Conservation (phyloP, 2,329 filamentous ascomycete species). For the Fusarium albosuccineum region DNA sequence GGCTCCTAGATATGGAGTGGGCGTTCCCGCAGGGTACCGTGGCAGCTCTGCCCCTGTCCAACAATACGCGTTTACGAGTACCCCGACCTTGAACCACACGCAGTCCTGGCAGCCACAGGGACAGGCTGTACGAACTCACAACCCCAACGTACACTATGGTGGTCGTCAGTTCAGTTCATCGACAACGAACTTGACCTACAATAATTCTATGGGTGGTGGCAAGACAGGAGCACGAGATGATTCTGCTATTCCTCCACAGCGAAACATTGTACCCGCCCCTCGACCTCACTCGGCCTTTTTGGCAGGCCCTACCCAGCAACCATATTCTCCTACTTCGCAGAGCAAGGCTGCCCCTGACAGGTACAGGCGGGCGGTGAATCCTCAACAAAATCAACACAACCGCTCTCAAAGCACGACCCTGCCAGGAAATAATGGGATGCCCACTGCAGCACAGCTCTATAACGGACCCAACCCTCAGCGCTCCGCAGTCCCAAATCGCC, state of each 20-base stretch:
- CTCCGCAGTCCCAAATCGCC: conserved; percentile 57
- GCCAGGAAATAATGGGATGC: conserved; percentile 43
- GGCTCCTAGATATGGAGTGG: conserved; percentile 50
- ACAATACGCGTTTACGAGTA: conserved; percentile 81
- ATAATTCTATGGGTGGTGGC: conserved; percentile 51
- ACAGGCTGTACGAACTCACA: conserved; percentile 36
- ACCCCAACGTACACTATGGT: conserved; percentile 46
- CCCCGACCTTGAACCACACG: conserved; percentile 72
- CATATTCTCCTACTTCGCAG: conserved; percentile 57
- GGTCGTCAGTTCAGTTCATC: conserved; percentile 55
- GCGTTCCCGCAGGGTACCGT: conserved; percentile 64
- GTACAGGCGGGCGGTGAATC: conserved; percentile 73
- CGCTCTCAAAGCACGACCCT: conserved; percentile 54
- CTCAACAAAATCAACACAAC: conserved; percentile 50
- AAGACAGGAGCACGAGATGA: conserved; percentile 66
- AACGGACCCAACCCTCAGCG: conserved; percentile 46
- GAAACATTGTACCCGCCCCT: conserved; percentile 55
- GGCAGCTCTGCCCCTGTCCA: conserved; percentile 72
- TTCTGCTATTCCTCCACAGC: conserved; percentile 58
- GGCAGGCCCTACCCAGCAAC: conserved; percentile 58
- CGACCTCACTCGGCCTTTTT: conserved; percentile 60
- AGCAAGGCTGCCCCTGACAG: conserved; percentile 76
- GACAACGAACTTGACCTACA: conserved; percentile 57
- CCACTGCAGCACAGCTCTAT: conserved; percentile 49
- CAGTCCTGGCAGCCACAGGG: conserved; percentile 63